Percentiles rank a stretch among this genome's conserved stretches.
phyloP scores from a whole-genome alignment of 2,329 filamentous ascomycete genomes.

The Colletotrichum sublineola region DNA sequence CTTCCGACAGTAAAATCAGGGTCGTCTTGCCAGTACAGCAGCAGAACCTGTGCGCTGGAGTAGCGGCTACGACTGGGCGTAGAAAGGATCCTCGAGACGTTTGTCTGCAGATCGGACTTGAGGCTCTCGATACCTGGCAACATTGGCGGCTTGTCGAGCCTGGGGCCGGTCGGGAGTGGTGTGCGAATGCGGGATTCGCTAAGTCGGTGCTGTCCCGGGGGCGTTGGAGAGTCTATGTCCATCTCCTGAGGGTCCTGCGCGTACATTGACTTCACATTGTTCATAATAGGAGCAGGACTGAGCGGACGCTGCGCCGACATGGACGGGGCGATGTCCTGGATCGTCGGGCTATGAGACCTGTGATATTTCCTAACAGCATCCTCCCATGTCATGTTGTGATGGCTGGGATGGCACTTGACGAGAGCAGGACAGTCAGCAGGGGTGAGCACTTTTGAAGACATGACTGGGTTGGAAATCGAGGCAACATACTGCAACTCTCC shows the following conservation, averaged over 20 bases:
- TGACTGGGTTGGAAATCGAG: background rate
- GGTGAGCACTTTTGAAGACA: slow-evolving; percentile 32
- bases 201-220: slow-evolving; percentile 55
- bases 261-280: slow-evolving; percentile 56
- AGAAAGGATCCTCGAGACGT: slow-evolving; percentile 63
- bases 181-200: slow-evolving; percentile 67
- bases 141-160: slow-evolving; percentile 64
- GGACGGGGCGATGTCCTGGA: slow-evolving; percentile 63
- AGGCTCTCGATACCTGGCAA: slow-evolving; percentile 65
- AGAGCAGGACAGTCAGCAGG: slow-evolving; percentile 36
- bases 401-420: slow-evolving; percentile 68
- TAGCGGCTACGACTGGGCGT: slow-evolving; percentile 67
- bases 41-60: slow-evolving; percentile 63
- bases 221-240: slow-evolving; percentile 64
- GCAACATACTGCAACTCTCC: slow-evolving; percentile 69
- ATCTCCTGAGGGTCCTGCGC: slow-evolving; percentile 66
- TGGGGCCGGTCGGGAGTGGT: slow-evolving; percentile 68
- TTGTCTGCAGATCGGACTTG: slow-evolving; percentile 66
- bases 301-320: slow-evolving; percentile 58
- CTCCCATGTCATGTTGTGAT: slow-evolving; percentile 73
- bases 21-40: slow-evolving; percentile 71
- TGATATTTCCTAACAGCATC: slow-evolving; percentile 68
- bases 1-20: slow-evolving; percentile 53
- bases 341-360: slow-evolving; percentile 64
- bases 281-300: slow-evolving; percentile 59